Percentiles rank a stretch among this genome's conserved stretches.
phyloP scores from a whole-genome alignment of 495 filamentous ascomycete species.

The Neurospora sp. region DNA sequence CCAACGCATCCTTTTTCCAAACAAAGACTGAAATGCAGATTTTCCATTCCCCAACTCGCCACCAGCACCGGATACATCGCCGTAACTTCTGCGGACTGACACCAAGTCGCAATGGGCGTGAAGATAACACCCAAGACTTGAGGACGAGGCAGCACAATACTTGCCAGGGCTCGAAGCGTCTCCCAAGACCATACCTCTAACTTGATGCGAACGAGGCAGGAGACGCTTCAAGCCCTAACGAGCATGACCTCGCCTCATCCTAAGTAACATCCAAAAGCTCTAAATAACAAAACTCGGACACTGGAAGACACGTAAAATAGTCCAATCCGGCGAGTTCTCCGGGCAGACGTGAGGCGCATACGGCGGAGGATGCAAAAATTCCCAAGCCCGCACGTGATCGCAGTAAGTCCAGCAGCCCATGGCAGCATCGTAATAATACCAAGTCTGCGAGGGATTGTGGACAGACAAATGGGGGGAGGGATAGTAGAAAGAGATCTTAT shows the following conservation, averaged over 20 bases:
- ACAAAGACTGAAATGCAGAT: neutral
- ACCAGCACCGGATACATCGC: neutral
- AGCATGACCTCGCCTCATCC: neutral
- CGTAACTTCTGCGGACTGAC: neutral
- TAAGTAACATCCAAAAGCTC: neutral
- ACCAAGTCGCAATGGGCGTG: neutral
- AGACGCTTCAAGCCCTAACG: no score
- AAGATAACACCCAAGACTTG: no score
- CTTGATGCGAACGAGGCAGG: no score
- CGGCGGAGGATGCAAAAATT: neutral
- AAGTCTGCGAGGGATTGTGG: neutral
- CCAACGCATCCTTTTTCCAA: neutral
- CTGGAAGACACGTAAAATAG: no score
- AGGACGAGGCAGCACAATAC: no score
- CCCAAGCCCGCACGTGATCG: neutral
- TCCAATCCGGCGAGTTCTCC: neutral
- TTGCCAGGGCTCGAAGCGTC: neutral
- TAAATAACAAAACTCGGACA: neutral
- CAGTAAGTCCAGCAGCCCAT: neutral
- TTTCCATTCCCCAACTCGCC: neutral
- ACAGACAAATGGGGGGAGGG: neutral
- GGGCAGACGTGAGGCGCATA: neutral
- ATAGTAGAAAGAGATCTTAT: neutral
- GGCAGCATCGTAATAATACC: neutral
- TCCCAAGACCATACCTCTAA: neutral